These are phyloP conservation scores for Monosporozyma unispora DNA, from an alignment of 805 yeast genomes.

Conservation along the genomic window DNA sequence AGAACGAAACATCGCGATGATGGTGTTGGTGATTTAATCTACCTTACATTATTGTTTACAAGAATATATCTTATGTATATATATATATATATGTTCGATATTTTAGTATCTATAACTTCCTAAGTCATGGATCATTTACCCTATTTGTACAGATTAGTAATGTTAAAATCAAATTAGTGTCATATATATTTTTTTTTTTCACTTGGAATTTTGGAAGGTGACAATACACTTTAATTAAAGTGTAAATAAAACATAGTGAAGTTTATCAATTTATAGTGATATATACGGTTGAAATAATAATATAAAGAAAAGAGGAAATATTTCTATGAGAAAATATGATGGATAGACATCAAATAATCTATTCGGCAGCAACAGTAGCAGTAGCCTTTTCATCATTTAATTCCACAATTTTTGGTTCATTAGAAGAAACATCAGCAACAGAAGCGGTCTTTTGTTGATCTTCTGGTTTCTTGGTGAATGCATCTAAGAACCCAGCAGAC, in stretches of 20 bases:
- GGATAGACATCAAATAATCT: not conserved
- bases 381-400: conserved; percentile 3
- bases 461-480: conserved; percentile 10
- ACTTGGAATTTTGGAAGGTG: too few species aligned
- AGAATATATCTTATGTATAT: not conserved
- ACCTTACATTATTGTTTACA: too few species aligned
- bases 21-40: too few species aligned
- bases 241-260: too few species aligned
- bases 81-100: not conserved
- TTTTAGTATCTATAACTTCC: too few species aligned
- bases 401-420: conserved; percentile 10
- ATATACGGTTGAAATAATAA: not conserved
- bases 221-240: too few species aligned
- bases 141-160: not conserved
- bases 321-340: not conserved
- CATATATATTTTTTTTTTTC: too few species aligned
- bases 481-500: conserved; percentile 72
- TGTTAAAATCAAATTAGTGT: not conserved
- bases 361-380: conserved; percentile 3
- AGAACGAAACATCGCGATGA: not conserved
- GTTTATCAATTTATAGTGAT: too few species aligned
- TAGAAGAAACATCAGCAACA: not conserved
- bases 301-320: not conserved
- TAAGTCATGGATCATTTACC: not conserved
- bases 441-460: not conserved